Conservation (phyloP, 768 basidiomycete species). For the Suillus variegatus region DNA sequence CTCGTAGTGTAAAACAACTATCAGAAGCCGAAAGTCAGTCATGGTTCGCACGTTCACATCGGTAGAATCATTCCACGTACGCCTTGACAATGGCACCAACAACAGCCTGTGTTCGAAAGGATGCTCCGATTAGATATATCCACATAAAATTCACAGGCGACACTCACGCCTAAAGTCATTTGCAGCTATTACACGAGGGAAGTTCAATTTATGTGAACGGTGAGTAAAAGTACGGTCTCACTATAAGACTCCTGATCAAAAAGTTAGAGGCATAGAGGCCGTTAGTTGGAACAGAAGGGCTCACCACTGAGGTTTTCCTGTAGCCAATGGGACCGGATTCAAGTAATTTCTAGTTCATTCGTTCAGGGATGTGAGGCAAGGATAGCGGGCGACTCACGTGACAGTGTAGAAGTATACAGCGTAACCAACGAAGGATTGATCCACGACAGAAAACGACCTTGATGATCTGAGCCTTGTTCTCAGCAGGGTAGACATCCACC, state of each 20-base stretch:
- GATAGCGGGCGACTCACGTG: conserved; percentile 39
- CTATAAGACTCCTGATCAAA: conserved; percentile 48
- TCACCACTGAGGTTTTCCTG: conserved; percentile 47
- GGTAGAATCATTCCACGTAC: conserved; percentile 34
- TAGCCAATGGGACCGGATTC: conserved; percentile 35
- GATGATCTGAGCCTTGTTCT: neutral
- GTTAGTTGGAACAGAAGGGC: conserved; percentile 13
- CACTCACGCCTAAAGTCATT: conserved; percentile 38
- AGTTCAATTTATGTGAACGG: conserved; percentile 9
- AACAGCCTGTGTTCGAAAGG: conserved; percentile 39
- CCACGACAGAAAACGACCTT: conserved; percentile 39
- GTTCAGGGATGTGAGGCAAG: neutral
- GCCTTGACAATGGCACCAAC: conserved; percentile 57
- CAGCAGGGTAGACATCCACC: conserved; percentile 2
- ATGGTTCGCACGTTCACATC: neutral
- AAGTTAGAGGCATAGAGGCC: conserved; percentile 19
- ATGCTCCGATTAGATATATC: neutral
- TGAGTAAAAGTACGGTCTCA: conserved; percentile 30
- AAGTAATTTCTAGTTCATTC: conserved; percentile 39
- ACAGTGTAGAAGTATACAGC: conserved; percentile 55
- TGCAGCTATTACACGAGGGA: conserved; percentile 38
- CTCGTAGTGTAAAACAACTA: conserved; percentile 59
- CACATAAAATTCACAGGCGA: neutral
- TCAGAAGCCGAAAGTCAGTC: neutral
- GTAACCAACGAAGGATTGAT: conserved; percentile 55